Conservation (phyloP, 352 stramenopile species). For the Peronospora destructor region DNA sequence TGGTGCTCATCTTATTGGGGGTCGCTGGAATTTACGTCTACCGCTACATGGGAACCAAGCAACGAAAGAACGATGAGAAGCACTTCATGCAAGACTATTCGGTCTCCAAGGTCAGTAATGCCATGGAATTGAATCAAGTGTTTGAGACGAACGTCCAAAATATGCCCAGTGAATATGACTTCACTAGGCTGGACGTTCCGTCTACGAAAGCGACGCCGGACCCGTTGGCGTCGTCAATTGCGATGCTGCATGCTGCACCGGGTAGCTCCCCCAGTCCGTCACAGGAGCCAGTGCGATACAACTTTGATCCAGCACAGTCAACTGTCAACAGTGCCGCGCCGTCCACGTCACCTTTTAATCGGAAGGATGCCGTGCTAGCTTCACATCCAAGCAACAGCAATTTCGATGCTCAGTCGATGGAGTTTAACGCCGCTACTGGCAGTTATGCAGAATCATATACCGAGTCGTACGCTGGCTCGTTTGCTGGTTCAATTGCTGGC, state of each 20-base stretch:
- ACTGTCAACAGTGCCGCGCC: conserved; percentile 23
- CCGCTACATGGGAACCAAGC: conserved; percentile 21
- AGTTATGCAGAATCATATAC: conserved; percentile 53
- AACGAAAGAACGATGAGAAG: conserved; percentile 28
- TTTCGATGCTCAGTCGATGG: conserved; percentile 49
- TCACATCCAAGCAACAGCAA: conserved; percentile 43
- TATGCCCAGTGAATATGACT: conserved; percentile 32
- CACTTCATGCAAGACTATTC: conserved; percentile 34
- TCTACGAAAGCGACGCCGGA: conserved; percentile 23
- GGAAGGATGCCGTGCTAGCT: conserved; percentile 30
- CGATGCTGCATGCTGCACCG: conserved; percentile 26
- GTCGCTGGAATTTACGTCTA: conserved; percentile 37
- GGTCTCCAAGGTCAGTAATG: conserved; percentile 17
- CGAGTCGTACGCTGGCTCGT: conserved; percentile 45
- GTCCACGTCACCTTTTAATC: conserved; percentile 32
- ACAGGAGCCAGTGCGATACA: conserved; percentile 25
- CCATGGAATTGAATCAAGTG: conserved; percentile 9
- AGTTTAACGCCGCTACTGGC: conserved; percentile 36
- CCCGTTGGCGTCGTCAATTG: conserved; percentile 27
- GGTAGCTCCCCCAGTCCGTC: conserved; percentile 18
- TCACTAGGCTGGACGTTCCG: conserved; percentile 23
- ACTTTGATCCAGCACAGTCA: conserved; percentile 31
- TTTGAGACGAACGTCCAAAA: conserved; percentile 24
- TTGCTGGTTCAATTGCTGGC: conserved; percentile 24
- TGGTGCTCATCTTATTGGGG: conserved; percentile 30